phyloP scores from a whole-genome alignment of 495 filamentous ascomycete genomes.

The Thermothielavioides terrestris region DNA sequence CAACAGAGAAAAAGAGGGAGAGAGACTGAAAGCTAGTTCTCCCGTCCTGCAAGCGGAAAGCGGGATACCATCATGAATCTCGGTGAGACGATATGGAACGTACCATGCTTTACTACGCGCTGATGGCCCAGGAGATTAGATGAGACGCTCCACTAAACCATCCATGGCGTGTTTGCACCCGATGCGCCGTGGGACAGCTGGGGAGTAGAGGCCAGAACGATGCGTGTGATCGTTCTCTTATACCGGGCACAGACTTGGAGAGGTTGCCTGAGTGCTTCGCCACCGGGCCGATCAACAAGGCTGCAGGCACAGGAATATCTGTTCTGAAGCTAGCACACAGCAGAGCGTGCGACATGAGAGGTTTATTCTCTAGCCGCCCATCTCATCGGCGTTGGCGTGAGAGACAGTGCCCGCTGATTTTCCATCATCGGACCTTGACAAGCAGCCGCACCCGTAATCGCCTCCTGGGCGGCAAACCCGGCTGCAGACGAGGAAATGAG shows the following conservation, averaged over 20 bases:
- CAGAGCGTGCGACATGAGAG: constrained; percentile 16
- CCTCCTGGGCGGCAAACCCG: constrained; percentile 4
- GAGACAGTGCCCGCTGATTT: constrained; percentile 1
- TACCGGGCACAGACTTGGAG: background rate
- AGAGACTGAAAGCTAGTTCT: too few species aligned
- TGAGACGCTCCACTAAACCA: background rate
- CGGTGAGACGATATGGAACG: too few species aligned
- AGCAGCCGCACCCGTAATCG: constrained; percentile 3
- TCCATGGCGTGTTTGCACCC: background rate
- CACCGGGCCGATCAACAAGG: background rate
- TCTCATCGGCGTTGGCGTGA: background rate
- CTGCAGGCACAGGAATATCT: background rate
- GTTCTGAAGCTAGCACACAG: background rate
- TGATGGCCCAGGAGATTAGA: background rate
- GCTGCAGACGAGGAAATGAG: background rate
- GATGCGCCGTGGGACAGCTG: background rate
- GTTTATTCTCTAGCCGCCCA: background rate
- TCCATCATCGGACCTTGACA: constrained; percentile 19
- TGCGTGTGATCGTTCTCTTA: background rate
- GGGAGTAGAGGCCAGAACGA: background rate
- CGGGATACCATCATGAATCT: too few species aligned
- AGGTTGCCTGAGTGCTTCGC: constrained; percentile 1
- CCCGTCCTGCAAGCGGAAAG: too few species aligned
- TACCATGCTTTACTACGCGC: constrained; percentile 6
- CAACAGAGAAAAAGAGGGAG: background rate